Evolutionary conservation across 768 basidiomycete genomes (phyloP).

Genomic region (Dictyophora rubrovolvata): DNA sequence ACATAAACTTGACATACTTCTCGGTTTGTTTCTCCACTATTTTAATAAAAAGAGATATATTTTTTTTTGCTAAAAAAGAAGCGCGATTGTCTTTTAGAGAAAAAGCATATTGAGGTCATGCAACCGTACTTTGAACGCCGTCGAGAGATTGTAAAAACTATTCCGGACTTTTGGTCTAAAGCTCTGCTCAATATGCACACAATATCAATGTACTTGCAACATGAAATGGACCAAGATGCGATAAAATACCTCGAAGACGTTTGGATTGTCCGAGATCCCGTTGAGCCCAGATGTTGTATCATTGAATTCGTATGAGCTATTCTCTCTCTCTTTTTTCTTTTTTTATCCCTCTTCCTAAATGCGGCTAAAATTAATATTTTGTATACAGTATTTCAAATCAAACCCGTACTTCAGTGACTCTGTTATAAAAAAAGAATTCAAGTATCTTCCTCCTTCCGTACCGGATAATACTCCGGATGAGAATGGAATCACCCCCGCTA

Average conservation of each 20-base stretch:
- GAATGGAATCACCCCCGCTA: constrained; percentile 66
- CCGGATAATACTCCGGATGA: constrained; percentile 51
- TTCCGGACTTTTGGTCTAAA: constrained; percentile 79
- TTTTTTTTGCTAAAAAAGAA: not conserved
- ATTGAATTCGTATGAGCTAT: constrained; percentile 71
- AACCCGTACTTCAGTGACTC: constrained; percentile 75
- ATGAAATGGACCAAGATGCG: constrained; percentile 69
- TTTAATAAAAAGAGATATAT: not conserved
- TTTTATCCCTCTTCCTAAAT: not conserved
- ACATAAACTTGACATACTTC: constrained; percentile 56
- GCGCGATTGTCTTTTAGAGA: constrained; percentile 34
- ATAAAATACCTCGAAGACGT: constrained; percentile 78
- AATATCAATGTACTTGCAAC: constrained; percentile 57
- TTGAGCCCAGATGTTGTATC: constrained; percentile 73
- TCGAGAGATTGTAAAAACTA: constrained; percentile 51
- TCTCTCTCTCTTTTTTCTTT: constrained; percentile 8
- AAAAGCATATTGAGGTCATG: constrained; percentile 46
- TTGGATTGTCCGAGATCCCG: constrained; percentile 65
- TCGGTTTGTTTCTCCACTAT: constrained; percentile 41
- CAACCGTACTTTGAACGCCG: constrained; percentile 60
- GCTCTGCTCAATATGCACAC: constrained; percentile 65
- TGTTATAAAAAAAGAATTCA: constrained; percentile 76
- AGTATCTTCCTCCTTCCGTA: constrained; percentile 46
- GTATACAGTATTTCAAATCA: constrained; percentile 66
- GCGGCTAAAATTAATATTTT: not conserved